These are phyloP conservation scores for Termitomyces sp. DNA, from an alignment of 768 basidiomycete genomes.

Conservation along the genomic window DNA sequence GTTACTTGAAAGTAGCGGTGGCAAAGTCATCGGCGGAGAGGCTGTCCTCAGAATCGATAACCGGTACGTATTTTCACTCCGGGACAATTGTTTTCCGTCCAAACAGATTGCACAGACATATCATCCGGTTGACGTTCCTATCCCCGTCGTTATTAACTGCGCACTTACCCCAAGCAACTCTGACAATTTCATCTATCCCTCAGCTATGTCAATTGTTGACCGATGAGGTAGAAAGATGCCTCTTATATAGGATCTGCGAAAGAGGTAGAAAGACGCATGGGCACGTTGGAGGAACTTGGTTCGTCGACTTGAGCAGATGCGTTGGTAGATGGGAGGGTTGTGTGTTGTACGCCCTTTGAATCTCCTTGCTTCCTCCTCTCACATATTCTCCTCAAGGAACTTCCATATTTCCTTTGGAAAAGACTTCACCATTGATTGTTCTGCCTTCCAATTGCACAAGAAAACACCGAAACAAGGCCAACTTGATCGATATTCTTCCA, in stretches of 20 bases:
- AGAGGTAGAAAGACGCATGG: conserved; percentile 51
- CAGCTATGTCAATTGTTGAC: conserved; percentile 69
- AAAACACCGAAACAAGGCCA: conserved; percentile 33
- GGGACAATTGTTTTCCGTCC: neutral
- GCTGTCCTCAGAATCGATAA: conserved; percentile 66
- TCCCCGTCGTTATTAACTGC: conserved; percentile 76
- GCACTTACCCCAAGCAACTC: conserved; percentile 74
- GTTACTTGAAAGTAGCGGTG: conserved; percentile 33
- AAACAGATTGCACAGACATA: conserved; percentile 40
- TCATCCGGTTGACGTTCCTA: conserved; percentile 66
- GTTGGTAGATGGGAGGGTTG: conserved; percentile 80
- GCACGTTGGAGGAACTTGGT: conserved; percentile 65
- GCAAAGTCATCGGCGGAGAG: conserved; percentile 58
- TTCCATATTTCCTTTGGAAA: conserved; percentile 53
- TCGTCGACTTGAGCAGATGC: conserved; percentile 66
- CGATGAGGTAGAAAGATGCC: conserved; percentile 71
- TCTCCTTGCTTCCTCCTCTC: neutral
- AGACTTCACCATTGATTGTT: conserved; percentile 46
- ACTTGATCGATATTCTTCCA: conserved; percentile 34
- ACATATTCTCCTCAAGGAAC: conserved; percentile 35
- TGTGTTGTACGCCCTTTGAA: conserved; percentile 51
- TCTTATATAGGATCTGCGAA: conserved; percentile 65
- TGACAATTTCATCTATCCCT: conserved; percentile 67
- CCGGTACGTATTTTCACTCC: conserved; percentile 33
- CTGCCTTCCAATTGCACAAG: conserved; percentile 48